These are phyloP conservation scores for Talaromyces verruculosus DNA, from an alignment of 2,329 filamentous ascomycete genomes.

Conservation along the genomic window DNA sequence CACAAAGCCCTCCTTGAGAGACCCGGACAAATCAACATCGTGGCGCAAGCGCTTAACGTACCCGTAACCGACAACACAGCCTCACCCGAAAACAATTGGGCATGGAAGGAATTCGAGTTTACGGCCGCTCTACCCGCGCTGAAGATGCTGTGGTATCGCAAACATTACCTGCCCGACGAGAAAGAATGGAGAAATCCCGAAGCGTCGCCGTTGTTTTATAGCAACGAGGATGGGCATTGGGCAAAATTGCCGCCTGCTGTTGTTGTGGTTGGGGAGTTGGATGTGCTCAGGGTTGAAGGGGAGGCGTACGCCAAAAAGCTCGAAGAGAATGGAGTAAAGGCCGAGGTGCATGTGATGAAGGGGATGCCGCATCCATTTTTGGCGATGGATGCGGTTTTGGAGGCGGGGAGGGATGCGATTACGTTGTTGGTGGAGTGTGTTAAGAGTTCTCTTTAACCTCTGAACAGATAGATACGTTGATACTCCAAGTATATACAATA, in stretches of 20 bases:
- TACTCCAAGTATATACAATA: neutral
- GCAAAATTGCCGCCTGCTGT: slow-evolving; percentile 51
- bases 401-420: slow-evolving; percentile 54
- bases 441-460: slow-evolving; percentile 12
- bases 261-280: slow-evolving; percentile 57
- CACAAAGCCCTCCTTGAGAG: slow-evolving; percentile 48
- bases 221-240: slow-evolving; percentile 46
- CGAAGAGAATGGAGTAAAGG: slow-evolving; percentile 47
- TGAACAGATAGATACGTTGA: no score
- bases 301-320: slow-evolving; percentile 54
- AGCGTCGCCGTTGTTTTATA: slow-evolving; percentile 56
- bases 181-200: slow-evolving; percentile 52
- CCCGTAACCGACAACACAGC: slow-evolving; percentile 62
- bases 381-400: slow-evolving; percentile 57
- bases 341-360: slow-evolving; percentile 52
- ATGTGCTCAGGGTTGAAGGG: slow-evolving; percentile 58
- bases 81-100: slow-evolving; percentile 43
- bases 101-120: slow-evolving; percentile 54
- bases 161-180: slow-evolving; percentile 55
- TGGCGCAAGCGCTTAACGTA: slow-evolving; percentile 56
- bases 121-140: slow-evolving; percentile 54
- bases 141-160: slow-evolving; percentile 63
- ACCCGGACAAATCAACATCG: slow-evolving; percentile 42
- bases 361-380: slow-evolving; percentile 61
- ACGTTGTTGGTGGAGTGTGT: slow-evolving; percentile 45